A percentile compares a stretch with the other conserved stretches of the same genome.
Evolutionary conservation across 192 early-diverging fungal genomes (phyloP).

Genomic region (Umbelopsis vinacea): DNA sequence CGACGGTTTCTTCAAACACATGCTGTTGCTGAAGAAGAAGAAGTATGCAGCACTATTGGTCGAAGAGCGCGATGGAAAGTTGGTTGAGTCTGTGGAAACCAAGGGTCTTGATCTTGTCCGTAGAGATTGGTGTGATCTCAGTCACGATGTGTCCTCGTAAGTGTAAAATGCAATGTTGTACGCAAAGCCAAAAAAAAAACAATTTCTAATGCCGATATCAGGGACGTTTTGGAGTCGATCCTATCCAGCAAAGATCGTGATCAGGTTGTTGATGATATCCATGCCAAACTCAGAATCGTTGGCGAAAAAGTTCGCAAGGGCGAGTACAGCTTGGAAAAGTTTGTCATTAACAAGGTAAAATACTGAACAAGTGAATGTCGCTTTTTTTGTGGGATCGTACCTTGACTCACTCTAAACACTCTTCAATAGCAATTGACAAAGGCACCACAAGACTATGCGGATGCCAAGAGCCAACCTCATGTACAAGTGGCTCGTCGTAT

Average conservation of each 20-base stretch:
- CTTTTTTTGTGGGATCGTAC: background rate
- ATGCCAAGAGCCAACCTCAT: conserved; percentile 88
- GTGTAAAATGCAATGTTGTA: background rate
- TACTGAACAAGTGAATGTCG: background rate
- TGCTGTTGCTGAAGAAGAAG: conserved; percentile 96
- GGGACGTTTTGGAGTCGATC: conserved; percentile 69
- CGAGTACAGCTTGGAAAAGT: conserved; percentile 79
- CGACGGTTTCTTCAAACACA: conserved; percentile 88
- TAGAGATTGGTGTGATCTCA: conserved; percentile 96
- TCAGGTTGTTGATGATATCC: conserved; percentile 77
- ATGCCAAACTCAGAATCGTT: conserved; percentile 69
- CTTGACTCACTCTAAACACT: background rate
- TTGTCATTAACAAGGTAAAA: conserved; percentile 86
- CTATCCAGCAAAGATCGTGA: conserved; percentile 60
- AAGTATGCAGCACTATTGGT: conserved; percentile 93
- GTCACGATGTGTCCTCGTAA: conserved; percentile 85
- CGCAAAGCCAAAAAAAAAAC: too few species aligned
- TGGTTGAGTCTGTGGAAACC: conserved; percentile 68
- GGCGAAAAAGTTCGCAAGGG: conserved; percentile 73
- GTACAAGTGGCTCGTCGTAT: conserved; percentile 91
- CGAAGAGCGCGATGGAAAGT: conserved; percentile 58
- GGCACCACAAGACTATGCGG: conserved; percentile 87
- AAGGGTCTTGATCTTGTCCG: conserved; percentile 97
- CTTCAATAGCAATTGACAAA: conserved; percentile 79
- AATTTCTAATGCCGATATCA: conserved; percentile 28